Evolutionary conservation across 148 eudicot genomes (phyloP), one percentile per base, ranked within the genome.

Genomic region (Euryodendron excelsum): DNA sequence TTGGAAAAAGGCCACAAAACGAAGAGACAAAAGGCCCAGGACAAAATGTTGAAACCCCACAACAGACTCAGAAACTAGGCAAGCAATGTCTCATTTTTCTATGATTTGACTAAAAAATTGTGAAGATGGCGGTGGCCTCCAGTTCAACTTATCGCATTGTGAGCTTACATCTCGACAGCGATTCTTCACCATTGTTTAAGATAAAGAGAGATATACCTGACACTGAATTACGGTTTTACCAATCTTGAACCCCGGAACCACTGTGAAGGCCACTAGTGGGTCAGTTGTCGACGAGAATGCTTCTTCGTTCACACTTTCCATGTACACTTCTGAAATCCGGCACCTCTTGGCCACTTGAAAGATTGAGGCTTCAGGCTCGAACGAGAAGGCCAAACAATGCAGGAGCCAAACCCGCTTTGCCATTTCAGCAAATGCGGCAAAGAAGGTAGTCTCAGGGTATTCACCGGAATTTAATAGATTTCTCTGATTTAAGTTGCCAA

Each of bases 231-330:
- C 86, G 10, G 90, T 90, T 79, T 87, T 89, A 44, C 91, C 91
- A 18, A 96, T 82, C 86, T 84, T 91, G 77, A 96, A 93, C 76
- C 99, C 99, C 0, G 98, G 99, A 65, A 93, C 84, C 30, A 96
- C 99, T 0, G 93, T 87, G 77, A 96, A 93, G 0, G 90, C 97
- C 72, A 92, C 97, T 3, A 68, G 58, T 2, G 97, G 96, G 5
- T 87, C 91, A 3, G 82, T 23, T 45, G 78, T 85, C 3, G 75
- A 11, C 75, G 75, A 69, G 76, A 93, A 91, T 0, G 91, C 89
- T 78, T 96, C 99, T 5, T 93, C 98, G 23, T 81, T 82, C 55
- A 92, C 87, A 52, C 97, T 86, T 79, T 93, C 98, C 99, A 93
- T 96, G 86, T 86, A 93, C 11, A 96, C 92, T 78, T 96, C 99